A percentile compares a stretch with the other conserved stretches of the same genome.
Conservation (phyloP, 2,329 filamentous ascomycete genomes). For the Pseudofabraea citricarpa region DNA sequence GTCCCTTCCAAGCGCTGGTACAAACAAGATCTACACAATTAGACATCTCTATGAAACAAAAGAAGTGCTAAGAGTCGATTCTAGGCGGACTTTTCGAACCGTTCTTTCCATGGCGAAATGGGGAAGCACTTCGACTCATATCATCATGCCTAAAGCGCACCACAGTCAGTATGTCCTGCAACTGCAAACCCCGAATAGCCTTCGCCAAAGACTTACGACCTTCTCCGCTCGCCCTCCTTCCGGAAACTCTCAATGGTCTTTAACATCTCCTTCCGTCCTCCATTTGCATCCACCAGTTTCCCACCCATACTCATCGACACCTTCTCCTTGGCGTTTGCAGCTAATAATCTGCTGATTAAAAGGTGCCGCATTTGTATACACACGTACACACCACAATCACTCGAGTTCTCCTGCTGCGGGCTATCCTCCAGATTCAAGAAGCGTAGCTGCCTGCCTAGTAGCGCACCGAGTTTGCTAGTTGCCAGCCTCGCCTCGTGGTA, state of each 20-base stretch:
- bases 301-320: slow-evolving; percentile 91
- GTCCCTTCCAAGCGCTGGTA: too few relatives aligned
- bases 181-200: too few relatives aligned
- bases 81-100: too few relatives aligned
- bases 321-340: slow-evolving; percentile 75
- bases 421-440: slow-evolving; percentile 82
- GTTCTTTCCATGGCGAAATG: too few relatives aligned
- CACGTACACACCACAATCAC: slow-evolving; percentile 93
- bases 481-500: slow-evolving; percentile 66
- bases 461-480: slow-evolving; percentile 60
- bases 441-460: slow-evolving; percentile 63
- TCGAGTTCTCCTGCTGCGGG: slow-evolving; percentile 87
- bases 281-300: slow-evolving; percentile 74
- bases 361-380: slow-evolving; percentile 93
- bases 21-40: too few relatives aligned
- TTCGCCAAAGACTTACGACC: slow-evolving; percentile 67
- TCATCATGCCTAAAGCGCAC: too few relatives aligned
- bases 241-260: slow-evolving; percentile 81
- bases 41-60: too few relatives aligned
- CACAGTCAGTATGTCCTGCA: too few relatives aligned
- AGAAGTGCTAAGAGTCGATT: too few relatives aligned
- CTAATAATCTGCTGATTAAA: slow-evolving; percentile 77
- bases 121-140: too few relatives aligned
- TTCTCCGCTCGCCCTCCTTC: slow-evolving; percentile 79
- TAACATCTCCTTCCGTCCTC: slow-evolving; percentile 85